Evolutionary conservation across 768 basidiomycete species (phyloP).

Genomic region (Dacryopinax primogenitus): DNA sequence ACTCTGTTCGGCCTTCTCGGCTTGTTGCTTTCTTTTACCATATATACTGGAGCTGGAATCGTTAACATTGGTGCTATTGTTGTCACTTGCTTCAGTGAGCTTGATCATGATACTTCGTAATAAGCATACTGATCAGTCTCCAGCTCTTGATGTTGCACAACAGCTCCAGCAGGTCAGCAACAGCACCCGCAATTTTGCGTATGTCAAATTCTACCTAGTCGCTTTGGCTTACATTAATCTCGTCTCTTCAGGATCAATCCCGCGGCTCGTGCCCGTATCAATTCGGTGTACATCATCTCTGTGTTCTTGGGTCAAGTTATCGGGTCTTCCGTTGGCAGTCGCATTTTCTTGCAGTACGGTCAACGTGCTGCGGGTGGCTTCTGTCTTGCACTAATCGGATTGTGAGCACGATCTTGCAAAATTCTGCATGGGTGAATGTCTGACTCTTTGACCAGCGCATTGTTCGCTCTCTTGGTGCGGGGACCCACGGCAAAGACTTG

Average conservation of each 20-base stretch:
- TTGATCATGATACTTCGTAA: background rate
- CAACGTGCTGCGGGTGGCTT: conserved; percentile 56
- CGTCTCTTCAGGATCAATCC: conserved; percentile 28
- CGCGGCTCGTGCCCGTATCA: conserved; percentile 53
- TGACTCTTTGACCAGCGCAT: background rate
- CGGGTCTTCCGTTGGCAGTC: conserved; percentile 62
- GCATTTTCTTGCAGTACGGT: conserved; percentile 54
- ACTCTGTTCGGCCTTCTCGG: conserved; percentile 42
- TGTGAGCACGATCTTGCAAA: background rate
- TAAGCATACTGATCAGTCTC: background rate
- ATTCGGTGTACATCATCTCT: conserved; percentile 61
- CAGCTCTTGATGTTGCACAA: conserved; percentile 47
- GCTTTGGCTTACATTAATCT: conserved; percentile 13
- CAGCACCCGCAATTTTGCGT: conserved; percentile 48
- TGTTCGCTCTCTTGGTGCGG: background rate
- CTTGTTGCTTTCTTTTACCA: conserved; percentile 41
- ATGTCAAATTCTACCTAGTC: conserved; percentile 13
- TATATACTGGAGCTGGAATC: conserved; percentile 60
- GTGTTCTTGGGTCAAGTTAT: conserved; percentile 75
- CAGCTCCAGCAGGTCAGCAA: conserved; percentile 62
- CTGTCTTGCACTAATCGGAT: conserved; percentile 45
- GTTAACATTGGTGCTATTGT: conserved; percentile 58
- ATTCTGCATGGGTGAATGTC: background rate
- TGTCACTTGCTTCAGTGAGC: conserved; percentile 46
- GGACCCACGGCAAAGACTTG: background rate